These are phyloP conservation scores for Quercus suber DNA, from an alignment of 306 rosid species.

Conservation along the genomic window DNA sequence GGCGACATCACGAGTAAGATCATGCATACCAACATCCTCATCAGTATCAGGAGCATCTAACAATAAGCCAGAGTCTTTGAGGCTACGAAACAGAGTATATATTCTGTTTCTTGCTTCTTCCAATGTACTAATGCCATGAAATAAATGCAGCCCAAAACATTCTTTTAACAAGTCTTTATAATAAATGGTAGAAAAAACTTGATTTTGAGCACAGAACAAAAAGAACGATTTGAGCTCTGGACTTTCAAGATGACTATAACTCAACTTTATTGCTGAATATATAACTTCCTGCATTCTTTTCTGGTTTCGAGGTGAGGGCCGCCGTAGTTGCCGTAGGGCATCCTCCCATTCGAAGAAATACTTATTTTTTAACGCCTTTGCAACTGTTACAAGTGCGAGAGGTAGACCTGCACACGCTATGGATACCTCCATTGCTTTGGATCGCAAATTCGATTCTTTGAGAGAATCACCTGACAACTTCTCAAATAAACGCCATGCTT, in stretches of 20 bases:
- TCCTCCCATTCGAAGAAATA: not conserved
- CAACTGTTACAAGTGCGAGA: conserved; percentile 1
- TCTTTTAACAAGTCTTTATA: conserved; percentile 11
- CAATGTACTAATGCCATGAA: not conserved
- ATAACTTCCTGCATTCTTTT: not conserved
- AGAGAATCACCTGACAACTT: not conserved
- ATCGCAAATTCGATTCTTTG: not conserved
- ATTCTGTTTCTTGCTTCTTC: not conserved
- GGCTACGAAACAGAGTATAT: not conserved
- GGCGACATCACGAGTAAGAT: conserved; percentile 8
- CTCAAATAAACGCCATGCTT: conserved; percentile 1
- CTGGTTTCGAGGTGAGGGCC: not conserved
- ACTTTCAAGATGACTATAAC: conserved; percentile 20
- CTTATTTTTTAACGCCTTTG: not conserved
- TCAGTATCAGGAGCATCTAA: not conserved
- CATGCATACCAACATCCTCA: not conserved
- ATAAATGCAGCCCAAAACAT: conserved; percentile 18
- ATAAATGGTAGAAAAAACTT: not conserved
- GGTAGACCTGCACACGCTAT: not conserved
- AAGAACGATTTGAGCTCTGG: conserved; percentile 19
- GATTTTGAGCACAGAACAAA: conserved; percentile 25
- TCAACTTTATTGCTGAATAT: conserved; percentile 19
- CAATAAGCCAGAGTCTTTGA: not conserved
- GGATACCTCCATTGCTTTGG: not conserved
- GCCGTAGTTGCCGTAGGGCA: not conserved